Evolutionary conservation across 768 basidiomycete species (phyloP), one percentile per base, ranked within the genome.

Genomic region (Lactifluus volemus): DNA sequence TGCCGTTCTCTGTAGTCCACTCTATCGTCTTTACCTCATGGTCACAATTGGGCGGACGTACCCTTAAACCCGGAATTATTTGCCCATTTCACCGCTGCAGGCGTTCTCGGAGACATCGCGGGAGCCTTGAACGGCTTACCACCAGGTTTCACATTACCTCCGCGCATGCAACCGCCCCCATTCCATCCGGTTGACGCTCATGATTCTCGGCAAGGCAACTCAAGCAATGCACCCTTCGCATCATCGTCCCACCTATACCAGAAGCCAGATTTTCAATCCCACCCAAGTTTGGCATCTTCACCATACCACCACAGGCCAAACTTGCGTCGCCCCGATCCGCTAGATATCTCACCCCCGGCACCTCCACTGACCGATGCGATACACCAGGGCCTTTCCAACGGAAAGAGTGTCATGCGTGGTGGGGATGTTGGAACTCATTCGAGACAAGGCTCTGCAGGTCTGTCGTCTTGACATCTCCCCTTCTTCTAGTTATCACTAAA

Each of bases 21-120:
- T 65, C 44, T 67, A 30, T 30, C 55, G 30, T 65, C 67, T 54
- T 58, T 67, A 25, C 45, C 61, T 65, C 73, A 62, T 73, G 66
- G 59, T 56, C 69, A 70, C n/a, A 77, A 78, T 38, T 89, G 87
- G 87, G 73, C 71, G 29, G 73, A 76, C 65, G 55, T 79, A 4
- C 82, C 88, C 2, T 74, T 88, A 53, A 78, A 84, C 61, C 82
- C 84, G 6, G 69, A 78, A 48, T 73, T 83, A 38, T 87, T 86
- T 67, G 80, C 83, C 44, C 78, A 80, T 39, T 78, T 88, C 47
- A 78, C 82, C 12, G 80, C 85, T 3, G 83, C 82, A 67, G 83
- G 81, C 66, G 75, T 82, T 49, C 72, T 88, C 44, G 76, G 73
- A 52, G 76, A 76, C 65, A 69, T 66, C 68, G 68, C 67, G 48